Conservation (phyloP, 345 rosid species). For the Camelina hispida region DNA sequence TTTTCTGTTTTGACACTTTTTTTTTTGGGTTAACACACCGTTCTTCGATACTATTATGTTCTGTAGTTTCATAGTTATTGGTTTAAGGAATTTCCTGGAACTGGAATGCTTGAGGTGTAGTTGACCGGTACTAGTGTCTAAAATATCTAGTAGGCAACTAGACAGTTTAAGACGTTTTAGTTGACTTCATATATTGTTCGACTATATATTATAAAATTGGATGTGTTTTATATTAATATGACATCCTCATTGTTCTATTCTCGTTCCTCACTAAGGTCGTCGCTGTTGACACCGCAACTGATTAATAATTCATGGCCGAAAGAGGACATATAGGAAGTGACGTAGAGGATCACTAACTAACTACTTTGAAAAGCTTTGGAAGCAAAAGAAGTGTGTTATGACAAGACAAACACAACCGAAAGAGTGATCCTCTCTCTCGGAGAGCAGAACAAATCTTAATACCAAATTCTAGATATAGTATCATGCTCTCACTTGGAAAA, state of each 20-base stretch:
- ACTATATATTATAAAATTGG: background rate
- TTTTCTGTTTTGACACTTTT: too few relatives aligned
- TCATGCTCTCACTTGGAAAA: background rate
- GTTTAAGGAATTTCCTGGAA: background rate
- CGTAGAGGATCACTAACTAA: background rate
- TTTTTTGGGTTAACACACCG: too few relatives aligned
- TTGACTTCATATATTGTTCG: background rate
- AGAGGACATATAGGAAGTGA: background rate
- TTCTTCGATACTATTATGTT: too few relatives aligned
- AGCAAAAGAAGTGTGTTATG: background rate
- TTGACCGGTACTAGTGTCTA: background rate
- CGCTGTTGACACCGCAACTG: background rate
- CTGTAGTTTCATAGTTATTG: background rate
- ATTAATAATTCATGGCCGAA: background rate
- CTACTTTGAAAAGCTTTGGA: background rate
- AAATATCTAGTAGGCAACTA: background rate
- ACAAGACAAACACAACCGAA: too few relatives aligned
- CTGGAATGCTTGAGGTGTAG: background rate
- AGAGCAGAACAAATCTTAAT: background rate
- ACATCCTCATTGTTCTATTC: background rate
- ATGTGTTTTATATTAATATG: background rate
- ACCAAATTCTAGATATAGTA: background rate
- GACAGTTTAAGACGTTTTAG: background rate
- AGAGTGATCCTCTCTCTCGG: background rate
- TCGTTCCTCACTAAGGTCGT: background rate